phyloP scores from a whole-genome alignment of 2,329 filamentous ascomycete genomes.

The Aspergillus sp. region DNA sequence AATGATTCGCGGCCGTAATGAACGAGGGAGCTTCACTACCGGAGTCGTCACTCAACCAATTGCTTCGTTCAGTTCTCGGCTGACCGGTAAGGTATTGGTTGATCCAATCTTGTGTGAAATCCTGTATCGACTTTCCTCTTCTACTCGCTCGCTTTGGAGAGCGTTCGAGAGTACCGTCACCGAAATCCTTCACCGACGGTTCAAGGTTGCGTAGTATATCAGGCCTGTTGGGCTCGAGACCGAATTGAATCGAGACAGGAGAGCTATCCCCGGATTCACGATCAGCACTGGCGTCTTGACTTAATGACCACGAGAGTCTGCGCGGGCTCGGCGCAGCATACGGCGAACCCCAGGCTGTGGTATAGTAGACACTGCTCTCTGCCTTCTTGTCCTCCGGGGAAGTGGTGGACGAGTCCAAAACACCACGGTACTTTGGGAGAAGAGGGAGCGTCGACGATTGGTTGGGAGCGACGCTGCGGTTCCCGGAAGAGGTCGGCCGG shows the following conservation, averaged over 20 bases:
- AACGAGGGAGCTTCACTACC: constrained; percentile 72
- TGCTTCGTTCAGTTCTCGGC: constrained; percentile 66
- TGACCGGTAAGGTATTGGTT: constrained; percentile 76
- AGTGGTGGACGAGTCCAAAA: constrained; percentile 38
- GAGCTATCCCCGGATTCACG: constrained; percentile 35
- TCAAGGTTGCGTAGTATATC: constrained; percentile 31
- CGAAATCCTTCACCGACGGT: constrained; percentile 20
- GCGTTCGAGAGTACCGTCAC: constrained; percentile 27
- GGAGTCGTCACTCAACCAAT: constrained; percentile 81
- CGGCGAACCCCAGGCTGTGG: constrained; percentile 88
- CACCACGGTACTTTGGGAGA: constrained; percentile 32
- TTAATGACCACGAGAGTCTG: constrained; percentile 39
- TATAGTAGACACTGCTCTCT: constrained; percentile 59
- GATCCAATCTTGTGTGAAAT: constrained; percentile 82
- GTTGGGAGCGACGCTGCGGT: constrained; percentile 26
- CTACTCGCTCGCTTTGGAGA: constrained; percentile 21
- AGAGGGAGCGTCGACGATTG: constrained; percentile 31
- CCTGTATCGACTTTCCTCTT: constrained; percentile 43
- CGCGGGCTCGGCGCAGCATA: constrained; percentile 66
- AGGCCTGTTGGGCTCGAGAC: constrained; percentile 25
- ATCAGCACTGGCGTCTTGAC: constrained; percentile 48
- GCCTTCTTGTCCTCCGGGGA: constrained; percentile 44
- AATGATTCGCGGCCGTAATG: constrained; percentile 42
- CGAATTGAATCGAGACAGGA: constrained; percentile 29
- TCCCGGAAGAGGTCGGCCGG: constrained; percentile 27